Conservation (phyloP, 805 yeast genomes). For the Zygotorulaspora florentina region DNA sequence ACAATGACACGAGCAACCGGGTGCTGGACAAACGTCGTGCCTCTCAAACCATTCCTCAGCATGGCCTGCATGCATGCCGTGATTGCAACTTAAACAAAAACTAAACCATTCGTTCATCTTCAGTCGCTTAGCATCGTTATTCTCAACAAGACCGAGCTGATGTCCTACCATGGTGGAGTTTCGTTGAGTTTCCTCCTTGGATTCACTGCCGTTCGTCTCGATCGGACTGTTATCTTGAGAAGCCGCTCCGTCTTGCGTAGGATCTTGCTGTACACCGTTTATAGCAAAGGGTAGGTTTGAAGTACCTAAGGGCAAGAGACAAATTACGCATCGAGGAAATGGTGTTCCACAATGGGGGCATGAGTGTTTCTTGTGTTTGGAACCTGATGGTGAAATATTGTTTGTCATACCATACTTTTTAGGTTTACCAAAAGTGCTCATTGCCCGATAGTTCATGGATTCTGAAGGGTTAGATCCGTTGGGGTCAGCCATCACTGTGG, state of each 20-base stretch:
- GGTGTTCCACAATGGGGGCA: constrained; percentile 89
- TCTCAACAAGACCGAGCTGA: neutral
- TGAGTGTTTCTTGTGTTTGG: constrained; percentile 26
- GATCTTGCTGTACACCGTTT: constrained; percentile 20
- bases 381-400: constrained; percentile 7
- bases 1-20: constrained; percentile 85
- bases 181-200: neutral
- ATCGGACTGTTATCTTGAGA: neutral
- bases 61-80: constrained; percentile 92
- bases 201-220: neutral
- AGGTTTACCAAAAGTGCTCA: constrained; percentile 2
- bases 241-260: neutral
- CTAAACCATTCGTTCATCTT: constrained; percentile 79
- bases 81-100: constrained; percentile 86
- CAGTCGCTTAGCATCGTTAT: constrained; percentile 17
- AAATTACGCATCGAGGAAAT: constrained; percentile 86
- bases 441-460: constrained; percentile 1
- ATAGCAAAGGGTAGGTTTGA: constrained; percentile 33
- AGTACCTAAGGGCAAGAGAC: constrained; percentile 72
- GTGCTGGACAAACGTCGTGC: constrained; percentile 88
- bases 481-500: constrained; percentile 9
- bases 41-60: constrained; percentile 94
- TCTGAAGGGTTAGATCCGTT: constrained; percentile 4
- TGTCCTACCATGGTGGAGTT: constrained; percentile 5
- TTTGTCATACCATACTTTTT: constrained; percentile 15